A percentile compares a stretch with the other conserved stretches of the same genome.
Conservation (phyloP, 2,329 filamentous ascomycete genomes). For the Monosporascus cannonballus region DNA sequence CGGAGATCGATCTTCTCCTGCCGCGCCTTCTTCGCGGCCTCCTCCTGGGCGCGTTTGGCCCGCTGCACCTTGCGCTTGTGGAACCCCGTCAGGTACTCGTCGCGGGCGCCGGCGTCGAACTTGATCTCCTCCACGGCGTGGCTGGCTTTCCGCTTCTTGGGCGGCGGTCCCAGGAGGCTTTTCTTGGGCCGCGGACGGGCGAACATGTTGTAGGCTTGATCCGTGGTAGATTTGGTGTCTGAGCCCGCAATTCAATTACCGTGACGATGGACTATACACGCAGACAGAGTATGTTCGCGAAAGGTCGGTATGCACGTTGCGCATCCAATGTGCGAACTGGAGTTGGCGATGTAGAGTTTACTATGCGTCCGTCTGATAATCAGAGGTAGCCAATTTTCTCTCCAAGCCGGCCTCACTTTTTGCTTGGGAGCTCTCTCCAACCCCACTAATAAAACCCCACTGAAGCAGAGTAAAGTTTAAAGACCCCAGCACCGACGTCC, state of each 20-base stretch:
- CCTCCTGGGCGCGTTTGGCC: conserved; percentile 77
- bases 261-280: too few species aligned
- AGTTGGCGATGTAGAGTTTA: too few species aligned
- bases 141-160: conserved; percentile 61
- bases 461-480: too few species aligned
- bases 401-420: too few species aligned
- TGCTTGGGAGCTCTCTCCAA: too few species aligned
- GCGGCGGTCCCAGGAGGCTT: conserved; percentile 47
- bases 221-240: neutral
- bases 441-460: too few species aligned
- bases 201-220: conserved; percentile 35
- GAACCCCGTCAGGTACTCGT: conserved; percentile 91
- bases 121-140: conserved; percentile 69
- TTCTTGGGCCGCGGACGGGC: conserved; percentile 55
- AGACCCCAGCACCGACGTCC: too few species aligned
- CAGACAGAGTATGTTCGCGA: too few species aligned
- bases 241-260: neutral
- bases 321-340: too few species aligned
- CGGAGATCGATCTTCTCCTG: conserved; percentile 70
- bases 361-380: too few species aligned
- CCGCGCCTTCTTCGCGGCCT: conserved; percentile 68
- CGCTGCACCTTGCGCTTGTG: conserved; percentile 90
- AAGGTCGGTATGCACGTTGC: too few species aligned
- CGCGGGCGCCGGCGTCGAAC: conserved; percentile 74
- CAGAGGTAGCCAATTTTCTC: too few species aligned